Percentiles rank a stretch among this genome's conserved stretches.
Conservation (phyloP, 2,329 filamentous ascomycete species). For the Huntiella decipiens region DNA sequence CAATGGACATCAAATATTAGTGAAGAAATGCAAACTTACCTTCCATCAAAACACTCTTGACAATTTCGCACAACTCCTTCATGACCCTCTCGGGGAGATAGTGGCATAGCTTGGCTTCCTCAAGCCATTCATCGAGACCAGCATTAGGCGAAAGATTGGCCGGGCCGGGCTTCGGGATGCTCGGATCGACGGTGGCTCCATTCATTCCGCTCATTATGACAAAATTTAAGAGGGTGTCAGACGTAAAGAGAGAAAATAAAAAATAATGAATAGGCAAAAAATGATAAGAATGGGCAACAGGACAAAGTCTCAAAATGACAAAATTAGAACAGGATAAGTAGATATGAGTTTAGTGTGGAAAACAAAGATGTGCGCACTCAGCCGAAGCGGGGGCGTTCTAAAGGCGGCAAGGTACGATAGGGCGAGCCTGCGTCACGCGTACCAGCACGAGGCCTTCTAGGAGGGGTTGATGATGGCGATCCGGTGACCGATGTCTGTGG, state of each 20-base stretch:
- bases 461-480: slow-evolving; percentile 7
- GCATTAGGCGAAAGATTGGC: slow-evolving; percentile 69
- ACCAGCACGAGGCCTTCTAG: slow-evolving; percentile 10
- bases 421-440: slow-evolving; percentile 11
- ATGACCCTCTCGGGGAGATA: slow-evolving; percentile 91
- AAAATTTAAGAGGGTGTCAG: background rate
- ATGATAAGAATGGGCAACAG: background rate
- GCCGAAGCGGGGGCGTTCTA: slow-evolving; percentile 11
- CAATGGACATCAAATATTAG: background rate
- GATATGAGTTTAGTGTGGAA: background rate
- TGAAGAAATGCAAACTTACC: slow-evolving; percentile 30
- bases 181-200: slow-evolving; percentile 6
- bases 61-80: slow-evolving; percentile 97
- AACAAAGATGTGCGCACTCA: slow-evolving; percentile 4
- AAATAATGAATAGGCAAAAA: slow-evolving; percentile 2
- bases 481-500: too few species aligned
- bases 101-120: slow-evolving; percentile 91
- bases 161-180: slow-evolving; percentile 72
- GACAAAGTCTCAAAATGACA: background rate
- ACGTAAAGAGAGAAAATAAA: slow-evolving; percentile 1
- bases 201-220: background rate
- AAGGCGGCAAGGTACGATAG: slow-evolving; percentile 6
- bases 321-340: background rate
- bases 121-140: slow-evolving; percentile 87
- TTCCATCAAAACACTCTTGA: slow-evolving; percentile 98